Base-by-base conservation (phyloP, 495 filamentous ascomycete genomes). In the Hyaloscypha bicolor region DNA sequence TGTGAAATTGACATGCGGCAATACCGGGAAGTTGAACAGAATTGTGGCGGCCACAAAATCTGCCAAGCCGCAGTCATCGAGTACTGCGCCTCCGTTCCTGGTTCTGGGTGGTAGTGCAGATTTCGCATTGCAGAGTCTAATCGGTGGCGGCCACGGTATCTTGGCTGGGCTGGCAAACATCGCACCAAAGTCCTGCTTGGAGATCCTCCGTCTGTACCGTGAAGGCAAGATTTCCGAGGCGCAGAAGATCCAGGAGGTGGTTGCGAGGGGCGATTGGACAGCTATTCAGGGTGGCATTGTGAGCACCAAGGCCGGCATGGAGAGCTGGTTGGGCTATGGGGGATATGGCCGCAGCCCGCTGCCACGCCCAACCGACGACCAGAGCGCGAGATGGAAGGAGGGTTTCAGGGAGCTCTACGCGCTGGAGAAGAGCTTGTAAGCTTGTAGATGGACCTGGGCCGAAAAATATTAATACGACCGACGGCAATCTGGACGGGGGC, bases 1-100 rank as follows among this genome's bases (percentile, higher is more conserved):
- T 59, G 90, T 90, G 74, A 97, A 97, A 81, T 83, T 97, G 60
- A 97, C 93, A 5, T 97, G 93, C 76, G 93, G 93, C 57, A 96
- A 97, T 78, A 97, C 94, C 21, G 93, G 93, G 62, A 97, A 97
- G 77, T 82, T 97, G 60, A 88, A 87, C 72, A 87, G 93, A 64
- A 85, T 97, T 55, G 91, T 88, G 4, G 86, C 89, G 14, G 84
- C 84, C 39, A 85, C 84, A 19, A 82, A 83, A 65, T 81, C 86
- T 33, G 74, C 79, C 12, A 78, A 63, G 62, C 68, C 73, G 31
- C 80, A 78, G 31, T 63, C 69, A 3, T 55, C 53, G 48, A 56
- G 33, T 21, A 56, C 48, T n/a, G 11, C 64, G 51, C 66, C 64
- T 2, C 63, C 82, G 16, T 95, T 94, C 81, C 78, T 94, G 64